A percentile compares a stretch with the other conserved stretches of the same genome.
phyloP scores from a whole-genome alignment of 1,284 basidiomycete species.

The Fomitopsis pinicola region DNA sequence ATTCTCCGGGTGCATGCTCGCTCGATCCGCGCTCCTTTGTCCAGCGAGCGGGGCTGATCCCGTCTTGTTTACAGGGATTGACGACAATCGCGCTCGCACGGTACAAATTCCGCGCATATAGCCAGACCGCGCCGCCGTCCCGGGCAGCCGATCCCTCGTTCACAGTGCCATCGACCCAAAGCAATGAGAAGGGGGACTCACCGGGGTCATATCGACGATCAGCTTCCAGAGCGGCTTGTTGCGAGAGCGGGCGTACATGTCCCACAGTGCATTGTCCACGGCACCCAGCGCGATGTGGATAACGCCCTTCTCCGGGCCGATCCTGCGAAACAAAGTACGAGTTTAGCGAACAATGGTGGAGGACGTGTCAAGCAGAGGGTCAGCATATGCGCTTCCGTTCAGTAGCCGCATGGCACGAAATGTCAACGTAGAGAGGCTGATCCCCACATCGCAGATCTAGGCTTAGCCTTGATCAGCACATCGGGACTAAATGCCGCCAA shows the following conservation, averaged over 20 bases:
- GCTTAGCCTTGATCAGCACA: too few relatives aligned
- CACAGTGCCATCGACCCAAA: neutral
- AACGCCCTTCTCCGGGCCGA: slow-evolving; percentile 85
- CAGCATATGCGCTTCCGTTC: neutral
- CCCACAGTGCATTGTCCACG: slow-evolving; percentile 80
- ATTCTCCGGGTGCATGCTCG: neutral
- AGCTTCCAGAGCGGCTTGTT: slow-evolving; percentile 86
- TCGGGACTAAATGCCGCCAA: too few relatives aligned
- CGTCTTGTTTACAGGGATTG: neutral
- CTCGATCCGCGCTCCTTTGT: neutral
- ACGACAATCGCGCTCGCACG: neutral
- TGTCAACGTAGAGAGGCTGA: neutral
- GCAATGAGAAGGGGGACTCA: slow-evolving; percentile 24
- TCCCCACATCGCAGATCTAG: too few relatives aligned
- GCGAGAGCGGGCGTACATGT: slow-evolving; percentile 75
- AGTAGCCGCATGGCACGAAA: neutral
- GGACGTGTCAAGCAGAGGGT: neutral
- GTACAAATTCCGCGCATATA: neutral
- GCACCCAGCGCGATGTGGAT: slow-evolving; percentile 82
- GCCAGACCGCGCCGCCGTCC: neutral
- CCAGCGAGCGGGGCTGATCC: neutral
- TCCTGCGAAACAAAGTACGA: slow-evolving; percentile 39
- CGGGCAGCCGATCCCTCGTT: neutral
- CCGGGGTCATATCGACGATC: slow-evolving; percentile 79
- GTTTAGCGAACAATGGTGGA: neutral